Evolutionary conservation across 306 rosid genomes (phyloP).

Genomic region (Citrullus amarus): DNA sequence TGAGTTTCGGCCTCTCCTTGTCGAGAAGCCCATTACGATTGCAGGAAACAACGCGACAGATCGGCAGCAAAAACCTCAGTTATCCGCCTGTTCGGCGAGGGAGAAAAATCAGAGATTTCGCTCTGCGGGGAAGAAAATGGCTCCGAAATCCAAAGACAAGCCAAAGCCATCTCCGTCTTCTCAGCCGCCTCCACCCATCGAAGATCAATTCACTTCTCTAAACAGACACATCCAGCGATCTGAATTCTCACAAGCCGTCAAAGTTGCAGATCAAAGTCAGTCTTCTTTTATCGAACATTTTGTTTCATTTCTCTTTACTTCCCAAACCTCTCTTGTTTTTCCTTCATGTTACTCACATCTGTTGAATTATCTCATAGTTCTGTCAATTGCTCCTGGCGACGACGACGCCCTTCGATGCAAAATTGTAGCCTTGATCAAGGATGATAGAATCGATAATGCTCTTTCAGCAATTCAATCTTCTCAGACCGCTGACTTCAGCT

Average conservation of each 20-base stretch:
- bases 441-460: constrained; percentile 50
- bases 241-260: constrained; percentile 53
- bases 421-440: constrained; percentile 63
- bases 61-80: neutral
- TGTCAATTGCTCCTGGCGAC: constrained; percentile 51
- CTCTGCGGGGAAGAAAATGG: constrained; percentile 26
- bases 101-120: neutral
- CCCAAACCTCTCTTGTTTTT: neutral
- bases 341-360: neutral
- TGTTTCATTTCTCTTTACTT: neutral
- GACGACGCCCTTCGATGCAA: constrained; percentile 86
- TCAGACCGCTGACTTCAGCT: constrained; percentile 40
- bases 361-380: constrained; percentile 32
- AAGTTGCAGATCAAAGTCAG: constrained; percentile 81
- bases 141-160: constrained; percentile 65
- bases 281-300: neutral
- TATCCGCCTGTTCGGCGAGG: neutral
- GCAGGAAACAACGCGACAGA: neutral
- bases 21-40: neutral
- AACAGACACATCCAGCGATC: constrained; percentile 55
- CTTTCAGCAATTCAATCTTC: constrained; percentile 49
- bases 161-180: constrained; percentile 38
- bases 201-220: constrained; percentile 76
- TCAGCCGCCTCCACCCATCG: constrained; percentile 56
- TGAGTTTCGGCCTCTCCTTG: neutral